These are phyloP conservation scores for Andrographis paniculata DNA, from an alignment of 305 asterid species.

Conservation along the genomic window DNA sequence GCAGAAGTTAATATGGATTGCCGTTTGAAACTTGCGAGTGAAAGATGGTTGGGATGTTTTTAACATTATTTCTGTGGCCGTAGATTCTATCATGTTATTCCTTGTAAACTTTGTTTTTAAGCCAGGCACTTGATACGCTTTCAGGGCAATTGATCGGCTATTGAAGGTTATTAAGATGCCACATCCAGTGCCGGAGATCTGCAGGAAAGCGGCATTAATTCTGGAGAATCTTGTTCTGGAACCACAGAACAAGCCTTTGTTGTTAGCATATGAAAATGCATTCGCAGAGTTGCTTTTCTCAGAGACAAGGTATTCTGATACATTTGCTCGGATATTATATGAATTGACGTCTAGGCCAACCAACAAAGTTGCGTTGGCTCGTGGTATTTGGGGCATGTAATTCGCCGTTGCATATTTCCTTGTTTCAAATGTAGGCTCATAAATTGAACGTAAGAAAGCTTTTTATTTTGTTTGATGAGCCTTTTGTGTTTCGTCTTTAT, in stretches of 20 bases:
- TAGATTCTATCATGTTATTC: background rate
- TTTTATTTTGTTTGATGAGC: background rate
- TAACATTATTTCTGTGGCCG: background rate
- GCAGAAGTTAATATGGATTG: slow-evolving; percentile 88
- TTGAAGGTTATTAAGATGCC: slow-evolving; percentile 76
- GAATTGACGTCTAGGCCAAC: slow-evolving; percentile 78
- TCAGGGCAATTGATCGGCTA: slow-evolving; percentile 88
- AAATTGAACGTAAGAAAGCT: background rate
- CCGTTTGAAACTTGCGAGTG: slow-evolving; percentile 87
- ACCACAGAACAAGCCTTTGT: slow-evolving; percentile 86
- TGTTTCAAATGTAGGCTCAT: background rate
- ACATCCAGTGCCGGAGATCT: slow-evolving; percentile 89
- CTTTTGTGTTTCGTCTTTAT: background rate
- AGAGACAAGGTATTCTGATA: slow-evolving; percentile 68
- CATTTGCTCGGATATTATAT: slow-evolving; percentile 75
- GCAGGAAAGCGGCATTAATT: slow-evolving; percentile 80
- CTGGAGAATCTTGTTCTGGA: slow-evolving; percentile 87
- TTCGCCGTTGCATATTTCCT: background rate
- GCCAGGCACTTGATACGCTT: background rate
- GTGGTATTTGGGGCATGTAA: slow-evolving; percentile 97
- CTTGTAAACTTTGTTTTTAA: background rate
- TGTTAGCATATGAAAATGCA: slow-evolving; percentile 71
- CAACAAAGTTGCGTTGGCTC: slow-evolving; percentile 66
- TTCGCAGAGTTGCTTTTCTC: slow-evolving; percentile 90
- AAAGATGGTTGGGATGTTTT: slow-evolving; percentile 64